A percentile compares a stretch with the other conserved stretches of the same genome.
Evolutionary conservation across 495 filamentous ascomycete genomes (phyloP).

Genomic region (Pseudoneurospora amorphoporcata): DNA sequence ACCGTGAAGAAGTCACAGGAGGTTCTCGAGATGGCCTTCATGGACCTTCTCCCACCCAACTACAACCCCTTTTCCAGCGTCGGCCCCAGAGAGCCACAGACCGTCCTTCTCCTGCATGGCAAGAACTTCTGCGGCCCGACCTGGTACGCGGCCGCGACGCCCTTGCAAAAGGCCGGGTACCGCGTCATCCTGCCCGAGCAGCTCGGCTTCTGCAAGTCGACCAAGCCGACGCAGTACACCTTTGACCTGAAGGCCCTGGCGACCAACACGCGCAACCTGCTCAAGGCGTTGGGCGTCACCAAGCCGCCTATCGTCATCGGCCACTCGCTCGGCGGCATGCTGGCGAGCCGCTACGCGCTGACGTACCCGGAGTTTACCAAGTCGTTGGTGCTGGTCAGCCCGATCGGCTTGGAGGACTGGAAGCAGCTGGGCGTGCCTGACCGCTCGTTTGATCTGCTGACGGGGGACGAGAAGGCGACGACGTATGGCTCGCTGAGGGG

Average conservation of each 20-base stretch:
- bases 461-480: slow-evolving; percentile 17
- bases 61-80: slow-evolving; percentile 2
- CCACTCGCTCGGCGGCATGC: slow-evolving; percentile 40
- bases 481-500: slow-evolving; percentile 27
- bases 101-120: slow-evolving; percentile 33
- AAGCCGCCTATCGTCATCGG: slow-evolving; percentile 30
- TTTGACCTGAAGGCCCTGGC: slow-evolving; percentile 33
- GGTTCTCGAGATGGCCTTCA: slow-evolving; percentile 34
- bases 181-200: slow-evolving; percentile 37
- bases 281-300: slow-evolving; percentile 16
- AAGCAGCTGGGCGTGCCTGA: slow-evolving; percentile 33
- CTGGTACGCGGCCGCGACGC: slow-evolving; percentile 26
- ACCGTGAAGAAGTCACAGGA: slow-evolving; percentile 14
- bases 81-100: slow-evolving; percentile 14
- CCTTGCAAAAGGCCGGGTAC: slow-evolving; percentile 26
- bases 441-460: slow-evolving; percentile 19
- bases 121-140: slow-evolving; percentile 39
- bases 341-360: slow-evolving; percentile 30
- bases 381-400: slow-evolving; percentile 25
- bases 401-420: slow-evolving; percentile 38
- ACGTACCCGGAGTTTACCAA: slow-evolving; percentile 27
- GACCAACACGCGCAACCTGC: slow-evolving; percentile 28
- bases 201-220: slow-evolving; percentile 40
- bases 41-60: slow-evolving; percentile 27
- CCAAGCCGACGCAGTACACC: slow-evolving; percentile 32